A percentile compares a stretch with the other conserved stretches of the same genome.
Conservation (phyloP, 768 basidiomycete species). For the Pleurotus giganteus region DNA sequence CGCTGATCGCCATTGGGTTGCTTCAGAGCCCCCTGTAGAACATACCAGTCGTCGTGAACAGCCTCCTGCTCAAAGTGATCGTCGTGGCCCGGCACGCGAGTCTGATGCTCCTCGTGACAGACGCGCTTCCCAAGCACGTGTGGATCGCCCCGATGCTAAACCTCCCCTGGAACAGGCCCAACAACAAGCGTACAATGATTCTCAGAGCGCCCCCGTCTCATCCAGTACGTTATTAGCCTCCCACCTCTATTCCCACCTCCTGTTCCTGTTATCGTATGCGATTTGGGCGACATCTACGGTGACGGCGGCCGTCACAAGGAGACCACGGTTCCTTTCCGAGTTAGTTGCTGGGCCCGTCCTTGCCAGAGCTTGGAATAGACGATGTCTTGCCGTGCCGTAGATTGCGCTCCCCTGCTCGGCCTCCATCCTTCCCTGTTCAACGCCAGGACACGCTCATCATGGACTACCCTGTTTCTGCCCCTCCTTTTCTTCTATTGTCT, state of each 20-base stretch:
- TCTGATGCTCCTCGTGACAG: conserved; percentile 2
- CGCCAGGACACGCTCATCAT: conserved; percentile 38
- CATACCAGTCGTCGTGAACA: not conserved
- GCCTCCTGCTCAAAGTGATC: conserved; percentile 4
- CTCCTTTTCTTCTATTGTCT: conserved; percentile 29
- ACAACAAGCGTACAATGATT: conserved; percentile 25
- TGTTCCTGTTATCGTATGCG: conserved; percentile 33
- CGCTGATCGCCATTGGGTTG: too few species aligned
- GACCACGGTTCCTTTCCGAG: conserved; percentile 19
- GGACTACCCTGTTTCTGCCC: conserved; percentile 36
- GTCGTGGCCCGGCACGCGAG: not conserved
- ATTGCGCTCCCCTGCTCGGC: conserved; percentile 20
- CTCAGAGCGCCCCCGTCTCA: conserved; percentile 23
- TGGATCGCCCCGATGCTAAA: not conserved
- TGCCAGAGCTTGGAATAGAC: conserved; percentile 7
- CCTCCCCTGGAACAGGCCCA: conserved; percentile 21
- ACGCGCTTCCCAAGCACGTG: conserved; percentile 2
- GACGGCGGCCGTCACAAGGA: conserved; percentile 14
- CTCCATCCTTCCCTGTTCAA: conserved; percentile 28
- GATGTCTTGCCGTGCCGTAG: not conserved
- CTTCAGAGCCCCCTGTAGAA: conserved; percentile 15
- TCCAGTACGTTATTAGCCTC: conserved; percentile 65
- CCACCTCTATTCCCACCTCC: conserved; percentile 32
- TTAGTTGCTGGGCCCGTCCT: conserved; percentile 18
- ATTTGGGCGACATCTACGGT: conserved; percentile 23